Percentiles rank a stretch among this genome's conserved stretches.
These are phyloP conservation scores for Backusella westeae DNA, from an alignment of 192 early-diverging fungal genomes.

Conservation along the genomic window DNA sequence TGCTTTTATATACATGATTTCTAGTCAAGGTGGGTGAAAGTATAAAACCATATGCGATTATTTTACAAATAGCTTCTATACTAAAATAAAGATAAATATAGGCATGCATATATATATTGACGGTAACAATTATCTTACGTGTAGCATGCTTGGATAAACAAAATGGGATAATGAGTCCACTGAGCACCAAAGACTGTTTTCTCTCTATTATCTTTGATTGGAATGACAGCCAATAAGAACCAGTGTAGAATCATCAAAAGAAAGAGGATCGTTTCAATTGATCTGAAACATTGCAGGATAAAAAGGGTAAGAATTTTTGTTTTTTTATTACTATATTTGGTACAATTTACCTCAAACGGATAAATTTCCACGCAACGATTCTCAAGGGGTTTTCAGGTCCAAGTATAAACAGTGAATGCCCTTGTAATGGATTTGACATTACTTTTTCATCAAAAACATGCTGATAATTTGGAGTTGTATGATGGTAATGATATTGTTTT, in stretches of 20 bases:
- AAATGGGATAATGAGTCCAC: slow-evolving; percentile 42
- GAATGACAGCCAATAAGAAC: slow-evolving; percentile 43
- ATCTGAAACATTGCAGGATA: slow-evolving; percentile 11
- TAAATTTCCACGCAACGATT: slow-evolving; percentile 28
- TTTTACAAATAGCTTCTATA: slow-evolving; percentile 36
- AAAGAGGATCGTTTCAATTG: slow-evolving; percentile 37
- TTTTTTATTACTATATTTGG: neutral
- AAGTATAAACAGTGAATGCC: slow-evolving; percentile 38
- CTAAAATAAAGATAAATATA: neutral
- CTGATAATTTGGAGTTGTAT: neutral
- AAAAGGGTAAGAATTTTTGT: neutral
- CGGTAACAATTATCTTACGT: slow-evolving; percentile 13
- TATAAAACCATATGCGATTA: slow-evolving; percentile 45
- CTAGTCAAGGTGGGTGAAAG: slow-evolving; percentile 6
- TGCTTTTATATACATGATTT: neutral
- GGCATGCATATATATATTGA: neutral
- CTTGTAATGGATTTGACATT: slow-evolving; percentile 26
- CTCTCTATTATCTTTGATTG: slow-evolving; percentile 24
- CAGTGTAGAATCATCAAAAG: slow-evolving; percentile 42
- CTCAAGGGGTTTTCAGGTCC: slow-evolving; percentile 35
- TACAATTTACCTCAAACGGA: slow-evolving; percentile 39
- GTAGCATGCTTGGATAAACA: slow-evolving; percentile 43
- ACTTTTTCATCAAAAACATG: neutral
- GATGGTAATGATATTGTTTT: neutral
- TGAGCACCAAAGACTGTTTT: slow-evolving; percentile 43